Evolutionary conservation across 192 early-diverging fungal species (phyloP).

Genomic region (Helicostylum pulchrum): DNA sequence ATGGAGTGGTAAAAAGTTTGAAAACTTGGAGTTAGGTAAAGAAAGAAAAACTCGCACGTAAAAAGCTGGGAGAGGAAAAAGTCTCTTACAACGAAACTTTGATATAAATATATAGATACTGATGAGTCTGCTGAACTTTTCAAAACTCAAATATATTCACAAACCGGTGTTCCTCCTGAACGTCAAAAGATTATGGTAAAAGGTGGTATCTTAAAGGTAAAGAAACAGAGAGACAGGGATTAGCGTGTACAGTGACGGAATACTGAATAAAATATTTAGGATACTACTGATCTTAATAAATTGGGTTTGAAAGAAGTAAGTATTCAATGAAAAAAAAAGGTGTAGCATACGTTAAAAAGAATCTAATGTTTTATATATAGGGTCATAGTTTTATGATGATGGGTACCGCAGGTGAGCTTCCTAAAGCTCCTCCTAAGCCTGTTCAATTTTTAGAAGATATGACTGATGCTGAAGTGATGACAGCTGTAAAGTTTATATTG

Average conservation of each 20-base stretch:
- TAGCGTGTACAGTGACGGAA: background rate
- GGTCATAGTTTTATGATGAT: constrained; percentile 79
- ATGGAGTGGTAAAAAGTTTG: constrained; percentile 87
- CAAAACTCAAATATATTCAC: constrained; percentile 85
- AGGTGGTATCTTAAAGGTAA: constrained; percentile 86
- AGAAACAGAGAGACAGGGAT: background rate
- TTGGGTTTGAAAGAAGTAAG: constrained; percentile 75
- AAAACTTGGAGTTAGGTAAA: constrained; percentile 61
- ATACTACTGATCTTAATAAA: constrained; percentile 70
- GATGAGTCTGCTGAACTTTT: constrained; percentile 73
- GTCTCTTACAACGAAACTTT: background rate
- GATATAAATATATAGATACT: constrained; percentile 40
- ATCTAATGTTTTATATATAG: constrained; percentile 1
- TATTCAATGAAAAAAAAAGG: background rate
- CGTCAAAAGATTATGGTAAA: constrained; percentile 94
- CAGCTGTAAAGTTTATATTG: constrained; percentile 66
- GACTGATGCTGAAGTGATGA: constrained; percentile 79
- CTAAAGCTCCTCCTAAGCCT: constrained; percentile 70
- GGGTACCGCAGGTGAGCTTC: constrained; percentile 93
- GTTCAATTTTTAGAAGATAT: constrained; percentile 89
- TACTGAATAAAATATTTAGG: constrained; percentile 40
- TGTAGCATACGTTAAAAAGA: background rate
- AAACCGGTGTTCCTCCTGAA: constrained; percentile 89
- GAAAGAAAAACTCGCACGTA: background rate
- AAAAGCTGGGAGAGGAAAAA: background rate